Conservation (phyloP, 1,284 basidiomycete genomes). For the Xanthoconium separans region DNA sequence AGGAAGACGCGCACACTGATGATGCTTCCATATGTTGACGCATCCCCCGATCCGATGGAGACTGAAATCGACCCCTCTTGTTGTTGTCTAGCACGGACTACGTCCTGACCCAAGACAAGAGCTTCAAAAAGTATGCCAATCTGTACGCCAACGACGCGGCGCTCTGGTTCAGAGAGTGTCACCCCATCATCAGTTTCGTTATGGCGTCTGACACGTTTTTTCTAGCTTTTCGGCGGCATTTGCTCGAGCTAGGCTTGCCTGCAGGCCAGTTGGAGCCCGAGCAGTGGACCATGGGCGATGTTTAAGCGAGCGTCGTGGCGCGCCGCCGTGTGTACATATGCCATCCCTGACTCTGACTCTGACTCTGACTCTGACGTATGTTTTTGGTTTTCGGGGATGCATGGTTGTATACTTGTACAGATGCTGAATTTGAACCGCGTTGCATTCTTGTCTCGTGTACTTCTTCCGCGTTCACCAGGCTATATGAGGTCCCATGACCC, state of each 20-base stretch:
- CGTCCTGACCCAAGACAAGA: slow-evolving; percentile 82
- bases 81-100: slow-evolving; percentile 67
- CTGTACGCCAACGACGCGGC: slow-evolving; percentile 82
- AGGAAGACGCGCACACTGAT: slow-evolving; percentile 87
- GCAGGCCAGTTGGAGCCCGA: slow-evolving; percentile 73
- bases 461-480: too few relatives aligned
- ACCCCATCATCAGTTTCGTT: neutral
- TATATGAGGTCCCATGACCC: too few relatives aligned
- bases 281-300: slow-evolving; percentile 70
- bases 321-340: too few relatives aligned
- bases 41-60: neutral
- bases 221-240: slow-evolving; percentile 81
- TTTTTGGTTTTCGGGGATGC: too few relatives aligned
- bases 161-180: slow-evolving; percentile 83
- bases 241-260: slow-evolving; percentile 88
- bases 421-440: too few relatives aligned
- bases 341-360: too few relatives aligned
- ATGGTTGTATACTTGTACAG: too few relatives aligned
- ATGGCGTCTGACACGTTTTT: neutral
- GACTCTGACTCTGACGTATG: too few relatives aligned
- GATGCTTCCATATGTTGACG: slow-evolving; percentile 97
- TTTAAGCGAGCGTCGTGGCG: neutral
- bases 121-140: slow-evolving; percentile 83
- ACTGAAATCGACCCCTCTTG: neutral
- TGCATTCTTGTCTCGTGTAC: too few relatives aligned